Evolutionary conservation across 2,329 filamentous ascomycete species (phyloP).

Genomic region (Cytospora paraplurivora): DNA sequence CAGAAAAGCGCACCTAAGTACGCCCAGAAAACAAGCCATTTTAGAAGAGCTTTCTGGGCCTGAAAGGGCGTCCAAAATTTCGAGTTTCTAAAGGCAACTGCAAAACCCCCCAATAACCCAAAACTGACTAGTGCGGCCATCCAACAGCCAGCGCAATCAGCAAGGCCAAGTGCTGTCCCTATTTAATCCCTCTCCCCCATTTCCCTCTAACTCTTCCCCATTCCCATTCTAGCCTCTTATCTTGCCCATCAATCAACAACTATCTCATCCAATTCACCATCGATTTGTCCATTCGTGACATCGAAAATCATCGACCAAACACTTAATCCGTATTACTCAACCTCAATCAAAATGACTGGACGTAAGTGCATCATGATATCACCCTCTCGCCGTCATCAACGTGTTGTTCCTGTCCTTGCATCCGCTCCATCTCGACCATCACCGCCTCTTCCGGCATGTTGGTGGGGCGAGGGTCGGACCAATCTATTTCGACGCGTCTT

Average conservation of each 20-base stretch:
- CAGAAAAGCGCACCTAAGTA: constrained; percentile 2
- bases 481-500: constrained; percentile 37
- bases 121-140: constrained; percentile 13
- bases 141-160: constrained; percentile 3
- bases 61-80: neutral
- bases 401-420: constrained; percentile 4
- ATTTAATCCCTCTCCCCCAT: constrained; percentile 23
- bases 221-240: constrained; percentile 23
- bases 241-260: constrained; percentile 38
- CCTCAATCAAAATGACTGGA: constrained; percentile 65
- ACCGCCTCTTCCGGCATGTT: constrained; percentile 32
- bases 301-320: constrained; percentile 36
- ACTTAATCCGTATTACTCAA: constrained; percentile 30
- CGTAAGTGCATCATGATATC: constrained; percentile 32
- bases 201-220: constrained; percentile 18
- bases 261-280: constrained; percentile 36
- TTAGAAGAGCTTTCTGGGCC: constrained; percentile 7
- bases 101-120: constrained; percentile 24
- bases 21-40: constrained; percentile 1
- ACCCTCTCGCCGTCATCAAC: constrained; percentile 19
- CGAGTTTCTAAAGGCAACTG: constrained; percentile 10
- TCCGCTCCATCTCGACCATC: constrained; percentile 24
- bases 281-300: constrained; percentile 37
- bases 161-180: constrained; percentile 18
- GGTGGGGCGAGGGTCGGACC: constrained; percentile 30